A percentile compares a stretch with the other conserved stretches of the same genome.
Evolutionary conservation across 306 rosid species (phyloP).

Genomic region (Astragalus glycyphyllos): DNA sequence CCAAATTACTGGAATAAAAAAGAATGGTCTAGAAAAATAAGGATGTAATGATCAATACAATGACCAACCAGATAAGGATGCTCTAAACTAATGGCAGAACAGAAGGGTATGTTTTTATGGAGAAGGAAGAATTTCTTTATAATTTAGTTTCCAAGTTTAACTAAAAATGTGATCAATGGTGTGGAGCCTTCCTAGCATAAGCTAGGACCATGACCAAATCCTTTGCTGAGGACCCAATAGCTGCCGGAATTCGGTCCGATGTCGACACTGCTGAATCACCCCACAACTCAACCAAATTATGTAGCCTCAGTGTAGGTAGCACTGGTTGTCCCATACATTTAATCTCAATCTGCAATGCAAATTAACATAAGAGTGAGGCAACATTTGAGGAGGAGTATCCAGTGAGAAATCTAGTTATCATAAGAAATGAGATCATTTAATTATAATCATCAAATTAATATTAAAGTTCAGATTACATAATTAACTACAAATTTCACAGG

Average conservation of each 20-base stretch:
- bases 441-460: too few species aligned
- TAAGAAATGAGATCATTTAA: not conserved
- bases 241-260: slow-evolving; percentile 61
- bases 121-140: slow-evolving; percentile 22
- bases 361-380: slow-evolving; percentile 14
- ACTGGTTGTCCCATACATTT: slow-evolving; percentile 93
- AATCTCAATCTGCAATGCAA: slow-evolving; percentile 78
- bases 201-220: slow-evolving; percentile 87
- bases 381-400: not conserved
- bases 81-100: slow-evolving; percentile 29
- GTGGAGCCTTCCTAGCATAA: slow-evolving; percentile 68
- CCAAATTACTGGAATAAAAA: slow-evolving; percentile 37
- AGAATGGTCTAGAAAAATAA: slow-evolving; percentile 31
- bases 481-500: not conserved
- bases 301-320: slow-evolving; percentile 66
- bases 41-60: slow-evolving; percentile 41
- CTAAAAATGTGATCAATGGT: slow-evolving; percentile 49
- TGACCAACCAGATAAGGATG: slow-evolving; percentile 34
- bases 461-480: too few species aligned
- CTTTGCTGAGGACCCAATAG: slow-evolving; percentile 88
- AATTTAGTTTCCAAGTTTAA: slow-evolving; percentile 20
- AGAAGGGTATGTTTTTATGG: slow-evolving; percentile 23
- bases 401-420: too few species aligned
- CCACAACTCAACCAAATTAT: slow-evolving; percentile 83
- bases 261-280: slow-evolving; percentile 65